Evolutionary conservation across 2,329 filamentous ascomycete species (phyloP), one percentile per base, ranked within the genome.

Genomic region (Aspergillus aculeatus): DNA sequence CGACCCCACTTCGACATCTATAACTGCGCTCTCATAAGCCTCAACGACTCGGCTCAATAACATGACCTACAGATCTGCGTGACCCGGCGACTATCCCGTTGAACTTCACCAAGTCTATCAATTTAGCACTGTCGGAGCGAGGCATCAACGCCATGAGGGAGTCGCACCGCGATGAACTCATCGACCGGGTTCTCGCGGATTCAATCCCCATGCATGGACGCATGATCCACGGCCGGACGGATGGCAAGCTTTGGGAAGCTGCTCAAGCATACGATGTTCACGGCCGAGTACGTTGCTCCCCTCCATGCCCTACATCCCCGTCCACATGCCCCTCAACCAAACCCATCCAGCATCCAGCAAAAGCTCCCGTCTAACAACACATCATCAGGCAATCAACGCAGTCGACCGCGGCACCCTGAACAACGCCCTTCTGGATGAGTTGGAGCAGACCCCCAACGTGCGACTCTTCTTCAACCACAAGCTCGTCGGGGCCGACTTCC

Each of bases 91-190:
- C 91, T 0, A 87, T 88, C 31, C 93, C 94, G 3, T 82, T 98
- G 62, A 97, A 97, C 77, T 97, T 97, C 73, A 96, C 93, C 62
- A 96, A 92, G 75, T 98, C 95, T n/a, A 99, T 99, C 81, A 99
- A 99, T 72, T 80, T 99, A 57, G 94, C 95, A 23, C 82, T 99
- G 0, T 98, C 95, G 0, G 93, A 98, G 74, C 87, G 95, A 60
- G 95, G 95, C 32, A 93, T 98, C 74, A 90, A 95, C 74, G 91
- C 94, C 23, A 88, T 99, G 77, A 84, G 85, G 55, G 81, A 90
- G 67, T 86, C 90, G 1, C 85, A 86, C 26, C 84, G 87, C 32
- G 78, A 85, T 3, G 83, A 82, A 3, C 83, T 98, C 38, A 80
- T 96, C 32, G 83, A 93, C 12, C 82, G 87, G 67, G 86, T 98